phyloP scores from a whole-genome alignment of 768 basidiomycete genomes.

The Dioszegia crocea region DNA sequence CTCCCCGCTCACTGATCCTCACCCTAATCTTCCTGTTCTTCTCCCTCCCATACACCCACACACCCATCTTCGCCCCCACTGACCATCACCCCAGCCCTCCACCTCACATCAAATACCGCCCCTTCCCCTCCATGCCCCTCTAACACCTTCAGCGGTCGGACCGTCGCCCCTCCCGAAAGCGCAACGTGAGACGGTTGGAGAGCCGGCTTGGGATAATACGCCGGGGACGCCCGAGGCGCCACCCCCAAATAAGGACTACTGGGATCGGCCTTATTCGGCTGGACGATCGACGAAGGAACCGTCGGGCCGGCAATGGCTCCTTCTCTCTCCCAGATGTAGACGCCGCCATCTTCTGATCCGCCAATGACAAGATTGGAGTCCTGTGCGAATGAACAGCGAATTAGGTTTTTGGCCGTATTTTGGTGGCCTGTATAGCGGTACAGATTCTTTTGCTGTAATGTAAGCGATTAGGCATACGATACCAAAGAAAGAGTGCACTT shows the following conservation, averaged over 20 bases:
- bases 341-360: slow-evolving; percentile 46
- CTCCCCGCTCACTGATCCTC: background rate
- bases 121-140: slow-evolving; percentile 33
- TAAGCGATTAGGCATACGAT: background rate
- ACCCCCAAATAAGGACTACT: background rate
- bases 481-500: background rate
- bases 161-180: slow-evolving; percentile 16
- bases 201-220: slow-evolving; percentile 24
- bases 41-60: slow-evolving; percentile 34
- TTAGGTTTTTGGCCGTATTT: slow-evolving; percentile 48
- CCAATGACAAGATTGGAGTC: slow-evolving; percentile 31
- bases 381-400: slow-evolving; percentile 39
- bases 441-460: slow-evolving; percentile 36
- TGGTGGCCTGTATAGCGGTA: slow-evolving; percentile 47
- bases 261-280: background rate
- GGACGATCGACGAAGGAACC: background rate
- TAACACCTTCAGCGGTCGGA: slow-evolving; percentile 25
- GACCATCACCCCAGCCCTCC: slow-evolving; percentile 29
- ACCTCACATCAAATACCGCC: slow-evolving; percentile 40
- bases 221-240: slow-evolving; percentile 15
- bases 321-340: slow-evolving; percentile 47
- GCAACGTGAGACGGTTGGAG: slow-evolving; percentile 5
- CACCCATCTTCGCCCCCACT: slow-evolving; percentile 41
- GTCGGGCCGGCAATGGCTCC: background rate
- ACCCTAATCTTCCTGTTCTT: background rate